Evolutionary conservation across 2,329 filamentous ascomycete genomes (phyloP), one percentile per base, ranked within the genome.

Genomic region (Penicillium sp.): DNA sequence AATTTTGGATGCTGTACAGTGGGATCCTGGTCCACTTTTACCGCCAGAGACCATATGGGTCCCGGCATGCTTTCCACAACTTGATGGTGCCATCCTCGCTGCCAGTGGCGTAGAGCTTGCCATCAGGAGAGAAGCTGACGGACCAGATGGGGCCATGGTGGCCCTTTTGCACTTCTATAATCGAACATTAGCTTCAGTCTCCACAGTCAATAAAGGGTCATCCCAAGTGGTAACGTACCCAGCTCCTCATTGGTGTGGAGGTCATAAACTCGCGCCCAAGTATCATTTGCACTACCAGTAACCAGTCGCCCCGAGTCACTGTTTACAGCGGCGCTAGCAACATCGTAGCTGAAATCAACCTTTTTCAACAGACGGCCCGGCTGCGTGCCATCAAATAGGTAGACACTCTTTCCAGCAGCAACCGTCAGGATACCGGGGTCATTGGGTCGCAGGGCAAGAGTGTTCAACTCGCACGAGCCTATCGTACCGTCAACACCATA

Each of bases 61-160:
- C 81, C 40, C 75, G 75, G 44, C 81, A 83, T 52, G 82, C 82
- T 67, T 87, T 87, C 83, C 83, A 87, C 59, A 98, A 78, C 74
- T 98, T 98, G 70, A 98, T 95, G 0, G 93, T 98, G 35, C 93
- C 93, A 64, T 98, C 93, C 68, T 98, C 93, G 42, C 91, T 96
- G 27, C 89, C 93, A 1, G 93, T 98, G 1, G 91, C 93, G 66
- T 97, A 98, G 6, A 98, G 76, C 67, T 95, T 96, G 41, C 91
- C 91, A 65, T 98, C 93, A 0, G 93, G 93, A 0, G 91, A 93
- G 71, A 95, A 98, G 49, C 87, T 86, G 52, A 95, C 84, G 5
- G 90, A 95, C 93, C 93, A 98, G 54, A 98, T 93, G 1, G 92
- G 92, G 1, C 93, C 93, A 65, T 98, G 93, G 61, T 98, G 93